Evolutionary conservation across 2,329 filamentous ascomycete species (phyloP), one percentile per base, ranked within the genome.

Genomic region (Fusarium concolor): DNA sequence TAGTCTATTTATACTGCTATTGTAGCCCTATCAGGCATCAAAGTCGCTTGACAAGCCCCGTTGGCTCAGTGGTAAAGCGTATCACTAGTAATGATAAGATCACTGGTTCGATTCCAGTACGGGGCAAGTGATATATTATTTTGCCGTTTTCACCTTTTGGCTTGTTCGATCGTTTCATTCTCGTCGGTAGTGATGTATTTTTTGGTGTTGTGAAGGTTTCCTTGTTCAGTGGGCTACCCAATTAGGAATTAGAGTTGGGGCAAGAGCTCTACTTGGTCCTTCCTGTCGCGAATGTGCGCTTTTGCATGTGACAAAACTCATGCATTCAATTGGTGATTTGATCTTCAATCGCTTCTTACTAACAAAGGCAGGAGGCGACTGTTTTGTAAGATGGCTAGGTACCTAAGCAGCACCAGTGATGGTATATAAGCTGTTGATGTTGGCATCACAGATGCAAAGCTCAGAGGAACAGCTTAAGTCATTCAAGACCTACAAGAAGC

Each of bases 31-130:
- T 5, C 2, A 2, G 4, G 2, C 14, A 31, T 43, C 20, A 0
- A 17, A 51, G 14, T 39, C 44, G 33, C 58, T 44, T 14, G 28
- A 28, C 2, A 58, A 58, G 44, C 75, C 73, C 66, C 71, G 68
- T 76, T 77, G 74, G 75, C 75, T 77, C 65, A 77, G 75, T 76
- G 75, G 75, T 77, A 77, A 71, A 76, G 75, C 75, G 75, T 76
- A 69, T 77, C 75, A 77, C 75, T 77, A 77, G 75, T 76, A 76
- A 75, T 77, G 75, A 76, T 68, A 76, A 77, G 75, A 75, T 76
- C 75, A 73, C 69, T 70, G 71, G 75, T 76, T 76, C 75, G 75
- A 76, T 76, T 76, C 74, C 68, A 69, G 69, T 73, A 76, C 68
- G 73, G 68, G 74, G 75, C 72, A 76, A n/a, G 52, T 5, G 29